phyloP scores from a whole-genome alignment of 345 rosid genomes.

The Jatropha curcas region DNA sequence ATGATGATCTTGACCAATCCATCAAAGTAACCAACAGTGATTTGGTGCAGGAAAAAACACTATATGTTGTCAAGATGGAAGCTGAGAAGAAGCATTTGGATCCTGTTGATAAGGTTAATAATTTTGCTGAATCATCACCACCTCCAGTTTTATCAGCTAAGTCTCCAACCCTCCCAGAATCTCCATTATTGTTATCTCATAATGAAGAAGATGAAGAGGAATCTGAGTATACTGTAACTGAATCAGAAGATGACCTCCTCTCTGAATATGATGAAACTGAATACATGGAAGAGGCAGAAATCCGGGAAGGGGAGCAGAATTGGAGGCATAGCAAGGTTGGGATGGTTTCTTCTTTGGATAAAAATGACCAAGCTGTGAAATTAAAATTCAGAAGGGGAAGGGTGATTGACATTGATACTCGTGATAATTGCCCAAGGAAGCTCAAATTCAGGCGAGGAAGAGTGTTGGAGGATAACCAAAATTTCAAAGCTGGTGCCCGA shows the following conservation, averaged over 20 bases:
- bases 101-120: constrained; percentile 43
- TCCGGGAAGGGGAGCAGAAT: constrained; percentile 26
- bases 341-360: constrained; percentile 28
- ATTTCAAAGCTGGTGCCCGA: constrained; percentile 30
- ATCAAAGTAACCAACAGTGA: constrained; percentile 20
- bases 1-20: constrained; percentile 31
- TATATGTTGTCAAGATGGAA: constrained; percentile 62
- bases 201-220: constrained; percentile 42
- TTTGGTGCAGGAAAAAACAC: constrained; percentile 56
- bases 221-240: constrained; percentile 34
- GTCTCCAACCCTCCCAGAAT: constrained; percentile 20
- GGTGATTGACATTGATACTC: constrained; percentile 50
- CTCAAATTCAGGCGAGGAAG: constrained; percentile 67
- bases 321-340: constrained; percentile 29
- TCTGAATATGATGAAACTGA: constrained; percentile 42
- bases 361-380: constrained; percentile 40
- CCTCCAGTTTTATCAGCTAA: constrained; percentile 27
- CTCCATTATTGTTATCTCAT: constrained; percentile 31
- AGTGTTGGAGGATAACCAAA: constrained; percentile 37
- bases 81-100: constrained; percentile 43
- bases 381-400: constrained; percentile 66
- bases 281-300: constrained; percentile 23
- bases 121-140: constrained; percentile 37
- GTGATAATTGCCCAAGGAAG: constrained; percentile 55
- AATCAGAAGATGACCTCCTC: constrained; percentile 42